Conservation (phyloP, 805 yeast species). For the Komagataella ulmi region DNA sequence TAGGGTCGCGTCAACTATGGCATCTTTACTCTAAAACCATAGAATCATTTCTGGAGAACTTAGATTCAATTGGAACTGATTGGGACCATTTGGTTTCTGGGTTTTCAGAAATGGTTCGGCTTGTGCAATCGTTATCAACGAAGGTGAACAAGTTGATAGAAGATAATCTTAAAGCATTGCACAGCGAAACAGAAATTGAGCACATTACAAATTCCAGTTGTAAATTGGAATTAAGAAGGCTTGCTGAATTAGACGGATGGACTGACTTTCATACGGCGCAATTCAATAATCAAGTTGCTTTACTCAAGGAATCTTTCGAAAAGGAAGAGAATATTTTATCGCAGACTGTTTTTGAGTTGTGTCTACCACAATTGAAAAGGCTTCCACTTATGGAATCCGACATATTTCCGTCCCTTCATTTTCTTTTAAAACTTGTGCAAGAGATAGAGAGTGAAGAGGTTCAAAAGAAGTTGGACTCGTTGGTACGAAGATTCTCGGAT, state of each 20-base stretch:
- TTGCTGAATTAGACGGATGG: slow-evolving; percentile 49
- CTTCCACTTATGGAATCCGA: background rate
- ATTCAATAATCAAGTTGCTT: slow-evolving; percentile 25
- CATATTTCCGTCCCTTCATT: background rate
- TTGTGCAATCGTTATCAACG: slow-evolving; percentile 15
- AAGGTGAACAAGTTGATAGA: slow-evolving; percentile 30
- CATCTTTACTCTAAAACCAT: slow-evolving; percentile 18
- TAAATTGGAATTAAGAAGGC: slow-evolving; percentile 26
- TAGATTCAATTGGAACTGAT: slow-evolving; percentile 9
- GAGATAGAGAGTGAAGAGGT: background rate
- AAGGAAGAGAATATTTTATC: slow-evolving; percentile 17
- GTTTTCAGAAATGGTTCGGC: slow-evolving; percentile 12
- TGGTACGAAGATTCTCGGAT: background rate
- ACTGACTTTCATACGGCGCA: slow-evolving; percentile 24
- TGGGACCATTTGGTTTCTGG: slow-evolving; percentile 7
- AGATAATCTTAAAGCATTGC: slow-evolving; percentile 36
- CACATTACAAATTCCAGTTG: slow-evolving; percentile 32
- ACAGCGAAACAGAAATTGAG: slow-evolving; percentile 37
- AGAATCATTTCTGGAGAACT: slow-evolving; percentile 19
- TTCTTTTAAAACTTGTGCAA: background rate
- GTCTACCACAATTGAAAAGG: background rate
- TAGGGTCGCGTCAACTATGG: slow-evolving; percentile 18
- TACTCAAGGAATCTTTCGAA: slow-evolving; percentile 34
- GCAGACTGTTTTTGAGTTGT: background rate
- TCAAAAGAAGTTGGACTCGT: background rate